Percentiles rank a stretch among this genome's conserved stretches.
phyloP scores from a whole-genome alignment of 257 asterid species.

The Misopates orontium region DNA sequence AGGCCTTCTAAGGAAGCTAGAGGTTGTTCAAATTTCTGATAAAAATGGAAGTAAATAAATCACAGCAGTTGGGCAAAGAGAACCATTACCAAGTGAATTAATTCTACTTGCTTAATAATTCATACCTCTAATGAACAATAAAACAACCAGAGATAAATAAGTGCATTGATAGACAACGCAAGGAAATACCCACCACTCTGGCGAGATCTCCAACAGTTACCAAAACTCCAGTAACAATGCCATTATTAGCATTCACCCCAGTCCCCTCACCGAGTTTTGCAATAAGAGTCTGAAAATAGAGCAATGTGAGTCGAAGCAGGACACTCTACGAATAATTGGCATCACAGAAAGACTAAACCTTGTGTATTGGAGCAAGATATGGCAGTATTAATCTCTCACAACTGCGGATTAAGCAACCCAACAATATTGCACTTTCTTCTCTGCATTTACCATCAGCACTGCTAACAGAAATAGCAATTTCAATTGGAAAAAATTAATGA shows the following conservation, averaged over 20 bases:
- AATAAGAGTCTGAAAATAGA: slow-evolving; percentile 75
- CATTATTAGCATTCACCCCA: slow-evolving; percentile 89
- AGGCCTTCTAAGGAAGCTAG: too few relatives aligned
- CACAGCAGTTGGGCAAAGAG: slow-evolving; percentile 16
- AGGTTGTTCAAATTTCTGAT: too few relatives aligned
- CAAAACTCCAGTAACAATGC: slow-evolving; percentile 94
- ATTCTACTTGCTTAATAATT: not conserved
- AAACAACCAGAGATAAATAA: not conserved
- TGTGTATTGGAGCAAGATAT: slow-evolving; percentile 93
- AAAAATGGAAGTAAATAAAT: slow-evolving; percentile 4
- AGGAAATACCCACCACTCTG: slow-evolving; percentile 79
- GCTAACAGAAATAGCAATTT: slow-evolving; percentile 46
- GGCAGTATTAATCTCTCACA: slow-evolving; percentile 94
- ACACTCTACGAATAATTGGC: slow-evolving; percentile 14
- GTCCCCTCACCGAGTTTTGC: slow-evolving; percentile 92
- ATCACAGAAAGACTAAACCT: slow-evolving; percentile 48
- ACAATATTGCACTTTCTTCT: slow-evolving; percentile 97
- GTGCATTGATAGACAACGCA: slow-evolving; percentile 11
- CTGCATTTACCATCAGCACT: slow-evolving; percentile 98
- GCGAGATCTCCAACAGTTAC: slow-evolving; percentile 99
- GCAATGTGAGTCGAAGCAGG: slow-evolving; percentile 26
- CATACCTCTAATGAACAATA: slow-evolving; percentile 16
- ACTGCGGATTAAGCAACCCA: slow-evolving; percentile 97
- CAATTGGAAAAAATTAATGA: slow-evolving; percentile 25
- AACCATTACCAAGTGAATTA: too few relatives aligned